Evolutionary conservation across 1,284 basidiomycete species (phyloP).

Genomic region (Tilletia setariae): DNA sequence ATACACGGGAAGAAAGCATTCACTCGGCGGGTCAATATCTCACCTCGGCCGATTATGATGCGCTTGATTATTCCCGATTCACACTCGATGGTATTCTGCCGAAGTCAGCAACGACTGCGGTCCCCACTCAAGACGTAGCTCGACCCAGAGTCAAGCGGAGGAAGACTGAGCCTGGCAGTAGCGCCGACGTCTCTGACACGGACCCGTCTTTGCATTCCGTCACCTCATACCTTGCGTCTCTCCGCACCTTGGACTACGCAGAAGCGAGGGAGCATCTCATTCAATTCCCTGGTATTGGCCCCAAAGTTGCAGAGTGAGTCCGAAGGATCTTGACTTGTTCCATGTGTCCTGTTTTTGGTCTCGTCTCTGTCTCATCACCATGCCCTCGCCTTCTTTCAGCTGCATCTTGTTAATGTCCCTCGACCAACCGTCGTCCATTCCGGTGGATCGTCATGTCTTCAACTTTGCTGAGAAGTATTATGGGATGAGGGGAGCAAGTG

Average conservation of each 20-base stretch:
- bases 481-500: conserved; percentile 28
- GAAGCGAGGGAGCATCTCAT: conserved; percentile 73
- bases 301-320: conserved; percentile 62
- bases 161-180: conserved; percentile 51
- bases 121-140: conserved; percentile 31
- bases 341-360: too few relatives aligned
- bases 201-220: conserved; percentile 54
- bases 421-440: conserved; percentile 63
- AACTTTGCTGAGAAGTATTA: conserved; percentile 52
- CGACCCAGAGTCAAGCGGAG: conserved; percentile 22
- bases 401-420: conserved; percentile 92
- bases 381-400: conserved; percentile 69
- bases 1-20: not conserved
- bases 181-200: conserved; percentile 38
- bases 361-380: not conserved
- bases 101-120: not conserved
- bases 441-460: conserved; percentile 52
- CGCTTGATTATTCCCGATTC: not conserved
- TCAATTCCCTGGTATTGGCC: conserved; percentile 79
- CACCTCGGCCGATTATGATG: not conserved
- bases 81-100: conserved; percentile 2
- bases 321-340: too few relatives aligned
- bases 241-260: conserved; percentile 62
- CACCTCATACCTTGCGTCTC: conserved; percentile 61
- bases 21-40: not conserved